Percentiles rank a stretch among this genome's conserved stretches.
phyloP scores from a whole-genome alignment of 2,329 filamentous ascomycete species.

The Phoma sp. region DNA sequence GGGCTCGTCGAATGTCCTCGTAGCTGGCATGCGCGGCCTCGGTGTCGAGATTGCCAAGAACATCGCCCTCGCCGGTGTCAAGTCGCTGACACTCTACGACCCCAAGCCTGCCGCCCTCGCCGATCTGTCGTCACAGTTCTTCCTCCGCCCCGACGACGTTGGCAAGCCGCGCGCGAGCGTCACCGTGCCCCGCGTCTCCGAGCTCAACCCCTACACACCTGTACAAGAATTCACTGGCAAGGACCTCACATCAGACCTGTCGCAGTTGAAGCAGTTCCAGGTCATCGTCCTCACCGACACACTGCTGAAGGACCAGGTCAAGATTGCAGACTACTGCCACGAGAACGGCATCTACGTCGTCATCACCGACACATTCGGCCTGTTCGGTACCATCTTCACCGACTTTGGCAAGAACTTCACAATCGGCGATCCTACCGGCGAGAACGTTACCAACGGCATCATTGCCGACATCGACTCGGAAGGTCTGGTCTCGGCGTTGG shows the following conservation, averaged over 20 bases:
- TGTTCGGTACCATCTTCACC: constrained; percentile 96
- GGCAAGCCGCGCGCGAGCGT: constrained; percentile 89
- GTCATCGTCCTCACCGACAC: constrained; percentile 90
- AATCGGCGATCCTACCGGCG: constrained; percentile 86
- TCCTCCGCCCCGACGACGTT: constrained; percentile 85
- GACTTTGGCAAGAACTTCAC: constrained; percentile 97
- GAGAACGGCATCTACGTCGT: constrained; percentile 91
- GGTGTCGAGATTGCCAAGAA: constrained; percentile 99
- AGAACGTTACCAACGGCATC: constrained; percentile 86
- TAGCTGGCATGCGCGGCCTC: constrained; percentile 90
- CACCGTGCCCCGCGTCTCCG: constrained; percentile 87
- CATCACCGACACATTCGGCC: constrained; percentile 85
- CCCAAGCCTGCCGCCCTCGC: constrained; percentile 82
- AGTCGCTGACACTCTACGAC: constrained; percentile 93
- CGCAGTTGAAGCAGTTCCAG: constrained; percentile 88
- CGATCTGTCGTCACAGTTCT: constrained; percentile 97
- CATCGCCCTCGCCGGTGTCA: constrained; percentile 95
- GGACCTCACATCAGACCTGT: constrained; percentile 77
- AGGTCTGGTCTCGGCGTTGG: constrained; percentile 88
- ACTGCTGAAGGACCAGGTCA: constrained; percentile 78
- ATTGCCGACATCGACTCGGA: constrained; percentile 89
- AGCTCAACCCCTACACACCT: constrained; percentile 96
- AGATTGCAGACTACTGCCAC: constrained; percentile 92
- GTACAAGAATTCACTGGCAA: constrained; percentile 73
- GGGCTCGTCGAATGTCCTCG: constrained; percentile 91